Conservation (phyloP, 2,329 filamentous ascomycete genomes). For the Pseudovirgaria hyperparasitica region DNA sequence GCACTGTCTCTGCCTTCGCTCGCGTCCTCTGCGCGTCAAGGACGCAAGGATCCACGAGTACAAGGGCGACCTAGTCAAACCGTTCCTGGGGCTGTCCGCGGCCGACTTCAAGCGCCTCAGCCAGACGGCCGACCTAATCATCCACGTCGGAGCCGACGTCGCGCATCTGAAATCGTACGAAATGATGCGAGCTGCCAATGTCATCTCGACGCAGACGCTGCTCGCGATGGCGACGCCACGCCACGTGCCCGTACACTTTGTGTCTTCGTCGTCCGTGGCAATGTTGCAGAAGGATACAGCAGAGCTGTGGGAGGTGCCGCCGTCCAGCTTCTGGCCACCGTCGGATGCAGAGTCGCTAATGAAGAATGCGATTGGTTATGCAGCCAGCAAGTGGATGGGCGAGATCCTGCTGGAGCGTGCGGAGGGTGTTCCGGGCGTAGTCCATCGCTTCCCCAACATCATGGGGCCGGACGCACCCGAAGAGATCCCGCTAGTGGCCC, state of each 20-base stretch:
- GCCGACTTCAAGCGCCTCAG: conserved; percentile 2
- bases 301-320: conserved; percentile 1
- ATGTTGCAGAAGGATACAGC: conserved; percentile 2
- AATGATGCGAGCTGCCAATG: conserved; percentile 9
- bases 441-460: conserved; percentile 8
- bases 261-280: conserved; percentile 6
- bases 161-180: conserved; percentile 13
- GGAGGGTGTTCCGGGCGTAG: conserved; percentile 2
- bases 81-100: conserved; percentile 5
- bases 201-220: conserved; percentile 5
- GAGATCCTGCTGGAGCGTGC: conserved; percentile 7
- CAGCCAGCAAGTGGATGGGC: conserved; percentile 7
- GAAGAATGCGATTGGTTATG: conserved; percentile 6
- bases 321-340: neutral
- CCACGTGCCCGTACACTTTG: conserved; percentile 9
- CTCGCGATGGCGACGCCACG: conserved; percentile 3
- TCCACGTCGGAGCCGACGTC: conserved; percentile 12
- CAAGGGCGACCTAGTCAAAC: conserved; percentile 5
- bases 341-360: conserved; percentile 6
- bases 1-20: conserved; percentile 7
- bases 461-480: conserved; percentile 7
- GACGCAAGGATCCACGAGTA: conserved; percentile 2
- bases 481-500: conserved; percentile 5
- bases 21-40: neutral
- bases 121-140: conserved; percentile 5